A percentile compares a stretch with the other conserved stretches of the same genome.
These are phyloP conservation scores for Deinandra increscens DNA, from an alignment of 129 eudicot genomes.

Conservation along the genomic window DNA sequence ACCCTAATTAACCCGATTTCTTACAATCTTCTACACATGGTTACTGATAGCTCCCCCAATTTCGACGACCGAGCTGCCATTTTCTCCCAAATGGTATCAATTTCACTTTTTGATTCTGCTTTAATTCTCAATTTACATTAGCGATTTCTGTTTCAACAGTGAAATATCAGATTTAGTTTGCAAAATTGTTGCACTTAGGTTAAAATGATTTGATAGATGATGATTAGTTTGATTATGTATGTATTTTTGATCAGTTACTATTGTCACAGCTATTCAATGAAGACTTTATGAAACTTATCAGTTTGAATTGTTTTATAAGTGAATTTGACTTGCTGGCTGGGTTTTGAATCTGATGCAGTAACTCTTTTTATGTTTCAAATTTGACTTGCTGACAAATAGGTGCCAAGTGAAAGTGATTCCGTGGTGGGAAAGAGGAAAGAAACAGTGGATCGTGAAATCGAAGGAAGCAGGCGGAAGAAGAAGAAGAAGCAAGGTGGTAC, in stretches of 20 bases:
- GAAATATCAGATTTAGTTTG: background rate
- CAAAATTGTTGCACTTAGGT: constrained; percentile 14
- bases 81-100: constrained; percentile 32
- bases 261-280: background rate
- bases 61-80: constrained; percentile 34
- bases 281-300: background rate
- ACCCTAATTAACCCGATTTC: constrained; percentile 26
- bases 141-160: constrained; percentile 9
- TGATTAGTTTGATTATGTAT: background rate
- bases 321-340: background rate
- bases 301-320: background rate
- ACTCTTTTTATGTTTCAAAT: background rate
- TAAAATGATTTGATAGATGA: background rate
- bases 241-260: constrained; percentile 19
- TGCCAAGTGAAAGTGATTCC: constrained; percentile 50
- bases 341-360: background rate
- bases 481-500: constrained; percentile 66
- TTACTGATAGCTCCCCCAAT: constrained; percentile 36
- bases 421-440: constrained; percentile 48
- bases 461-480: constrained; percentile 59
- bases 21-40: constrained; percentile 31
- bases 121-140: constrained; percentile 17
- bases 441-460: constrained; percentile 41
- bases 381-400: constrained; percentile 30
- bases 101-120: background rate